Evolutionary conservation across 768 basidiomycete species (phyloP).

Genomic region (Amanita inopinata): DNA sequence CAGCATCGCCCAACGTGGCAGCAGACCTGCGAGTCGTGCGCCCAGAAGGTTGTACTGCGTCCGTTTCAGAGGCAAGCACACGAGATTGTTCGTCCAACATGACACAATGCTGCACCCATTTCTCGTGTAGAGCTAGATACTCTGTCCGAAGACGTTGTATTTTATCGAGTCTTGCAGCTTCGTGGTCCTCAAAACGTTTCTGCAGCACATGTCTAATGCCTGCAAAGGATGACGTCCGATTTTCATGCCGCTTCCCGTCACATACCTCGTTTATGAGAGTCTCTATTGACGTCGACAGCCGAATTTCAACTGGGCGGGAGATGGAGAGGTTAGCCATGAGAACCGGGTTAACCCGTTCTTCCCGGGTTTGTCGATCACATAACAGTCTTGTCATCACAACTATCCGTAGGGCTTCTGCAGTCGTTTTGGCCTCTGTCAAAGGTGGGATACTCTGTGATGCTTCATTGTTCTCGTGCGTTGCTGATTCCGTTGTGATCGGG

Average conservation of each 20-base stretch:
- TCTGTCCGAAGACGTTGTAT: conserved; percentile 46
- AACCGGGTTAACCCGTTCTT: conserved; percentile 54
- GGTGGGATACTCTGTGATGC: conserved; percentile 24
- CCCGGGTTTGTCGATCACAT: conserved; percentile 49
- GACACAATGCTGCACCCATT: conserved; percentile 66
- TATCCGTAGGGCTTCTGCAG: conserved; percentile 51
- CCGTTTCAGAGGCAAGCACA: conserved; percentile 29
- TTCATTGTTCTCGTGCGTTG: not conserved
- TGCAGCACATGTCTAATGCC: conserved; percentile 39
- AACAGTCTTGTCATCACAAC: conserved; percentile 54
- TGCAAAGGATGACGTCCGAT: conserved; percentile 27
- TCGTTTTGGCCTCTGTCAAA: conserved; percentile 31
- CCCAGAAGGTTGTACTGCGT: conserved; percentile 28
- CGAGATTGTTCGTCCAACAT: conserved; percentile 54
- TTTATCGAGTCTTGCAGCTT: conserved; percentile 44
- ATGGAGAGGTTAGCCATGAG: conserved; percentile 49
- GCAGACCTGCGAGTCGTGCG: conserved; percentile 70
- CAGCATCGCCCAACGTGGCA: conserved; percentile 72
- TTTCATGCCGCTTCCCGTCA: conserved; percentile 23
- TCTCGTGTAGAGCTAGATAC: conserved; percentile 58
- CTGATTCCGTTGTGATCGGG: no score
- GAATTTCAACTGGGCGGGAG: conserved; percentile 22
- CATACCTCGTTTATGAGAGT: conserved; percentile 39
- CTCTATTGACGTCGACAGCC: conserved; percentile 23
- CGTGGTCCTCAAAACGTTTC: conserved; percentile 44